Conservation (phyloP, 2,329 filamentous ascomycete species). For the Sporothrix curviconia region DNA sequence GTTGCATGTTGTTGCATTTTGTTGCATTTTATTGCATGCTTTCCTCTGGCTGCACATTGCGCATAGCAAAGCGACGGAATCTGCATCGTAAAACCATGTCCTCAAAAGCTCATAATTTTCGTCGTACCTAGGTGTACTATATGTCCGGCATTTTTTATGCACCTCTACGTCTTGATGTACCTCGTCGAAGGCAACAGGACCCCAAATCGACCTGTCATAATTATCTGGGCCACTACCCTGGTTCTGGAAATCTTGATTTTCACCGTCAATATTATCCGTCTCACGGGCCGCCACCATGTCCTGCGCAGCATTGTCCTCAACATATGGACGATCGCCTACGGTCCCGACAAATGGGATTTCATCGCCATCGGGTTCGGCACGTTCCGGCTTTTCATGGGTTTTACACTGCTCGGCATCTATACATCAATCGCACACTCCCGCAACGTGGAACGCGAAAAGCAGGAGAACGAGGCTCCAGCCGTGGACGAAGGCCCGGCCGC, state of each 20-base stretch:
- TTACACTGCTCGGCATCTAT: constrained; percentile 50
- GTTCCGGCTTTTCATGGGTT: constrained; percentile 31
- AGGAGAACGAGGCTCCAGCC: constrained; percentile 41
- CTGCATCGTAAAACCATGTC: too few species aligned
- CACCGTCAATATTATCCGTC: constrained; percentile 59
- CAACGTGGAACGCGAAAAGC: constrained; percentile 34
- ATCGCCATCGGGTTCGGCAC: constrained; percentile 61
- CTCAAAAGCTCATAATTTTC: constrained; percentile 3
- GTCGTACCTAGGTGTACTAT: constrained; percentile 18
- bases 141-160: constrained; percentile 18
- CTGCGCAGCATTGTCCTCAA: constrained; percentile 28
- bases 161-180: constrained; percentile 18
- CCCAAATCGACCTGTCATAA: constrained; percentile 71
- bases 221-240: constrained; percentile 71
- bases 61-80: too few species aligned
- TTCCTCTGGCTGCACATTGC: too few species aligned
- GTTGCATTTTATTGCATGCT: too few species aligned
- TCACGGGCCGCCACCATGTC: constrained; percentile 45
- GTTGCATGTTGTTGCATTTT: too few species aligned
- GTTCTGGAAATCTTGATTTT: constrained; percentile 68
- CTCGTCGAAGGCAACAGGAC: constrained; percentile 71
- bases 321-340: constrained; percentile 33
- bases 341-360: constrained; percentile 47
- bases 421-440: constrained; percentile 37
- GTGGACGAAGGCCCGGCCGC: too few species aligned